Conservation (phyloP, 176 grass and related monocot genomes). For the Tillandsia fasciculata region DNA sequence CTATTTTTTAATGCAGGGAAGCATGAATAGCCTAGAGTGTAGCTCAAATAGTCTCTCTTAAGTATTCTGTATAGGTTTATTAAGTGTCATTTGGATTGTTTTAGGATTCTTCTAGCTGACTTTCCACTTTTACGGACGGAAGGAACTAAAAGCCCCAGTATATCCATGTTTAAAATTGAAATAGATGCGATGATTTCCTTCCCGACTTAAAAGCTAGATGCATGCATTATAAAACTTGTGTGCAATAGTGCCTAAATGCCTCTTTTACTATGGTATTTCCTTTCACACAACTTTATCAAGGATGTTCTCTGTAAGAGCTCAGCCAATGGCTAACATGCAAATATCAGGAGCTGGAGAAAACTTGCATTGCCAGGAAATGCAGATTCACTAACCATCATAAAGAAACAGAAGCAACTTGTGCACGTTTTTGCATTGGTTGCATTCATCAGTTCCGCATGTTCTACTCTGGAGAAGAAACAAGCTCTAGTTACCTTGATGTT, state of each 20-base stretch:
- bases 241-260: not conserved
- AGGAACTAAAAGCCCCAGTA: too few relatives aligned
- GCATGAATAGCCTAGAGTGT: too few relatives aligned
- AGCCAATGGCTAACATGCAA: not conserved
- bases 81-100: too few relatives aligned
- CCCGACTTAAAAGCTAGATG: not conserved
- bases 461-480: slow-evolving; percentile 56
- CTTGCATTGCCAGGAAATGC: not conserved
- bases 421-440: not conserved
- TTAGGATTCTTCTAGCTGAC: too few relatives aligned
- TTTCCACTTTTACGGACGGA: too few relatives aligned
- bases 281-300: not conserved
- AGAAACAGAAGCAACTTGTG: not conserved
- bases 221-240: not conserved
- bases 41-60: too few relatives aligned
- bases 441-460: not conserved
- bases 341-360: not conserved
- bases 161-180: too few relatives aligned
- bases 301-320: not conserved
- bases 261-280: not conserved
- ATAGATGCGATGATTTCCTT: not conserved
- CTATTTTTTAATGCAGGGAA: too few relatives aligned
- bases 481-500: slow-evolving; percentile 49
- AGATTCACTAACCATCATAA: not conserved
- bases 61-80: too few relatives aligned